phyloP scores from a whole-genome alignment of 108 stramenopile genomes.

The Fistulifera pelliculosa region DNA sequence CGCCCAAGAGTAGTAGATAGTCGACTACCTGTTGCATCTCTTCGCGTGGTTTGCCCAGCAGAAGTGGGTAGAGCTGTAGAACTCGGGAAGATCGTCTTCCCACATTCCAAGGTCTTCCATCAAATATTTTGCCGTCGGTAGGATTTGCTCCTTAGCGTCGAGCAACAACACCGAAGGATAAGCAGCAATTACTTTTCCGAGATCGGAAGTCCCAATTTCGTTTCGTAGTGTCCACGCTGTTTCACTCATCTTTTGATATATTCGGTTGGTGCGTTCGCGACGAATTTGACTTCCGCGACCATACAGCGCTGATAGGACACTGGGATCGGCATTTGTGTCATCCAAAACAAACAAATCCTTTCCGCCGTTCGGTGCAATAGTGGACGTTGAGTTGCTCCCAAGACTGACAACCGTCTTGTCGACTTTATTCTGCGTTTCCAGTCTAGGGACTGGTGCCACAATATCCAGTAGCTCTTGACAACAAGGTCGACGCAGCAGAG shows the following conservation, averaged over 20 bases:
- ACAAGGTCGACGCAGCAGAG: conserved; percentile 41
- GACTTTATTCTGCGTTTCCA: background rate
- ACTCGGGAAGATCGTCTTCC: conserved; percentile 54
- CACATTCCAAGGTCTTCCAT: conserved; percentile 53
- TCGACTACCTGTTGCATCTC: conserved; percentile 38
- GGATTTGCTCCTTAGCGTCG: conserved; percentile 41
- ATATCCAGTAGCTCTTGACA: conserved; percentile 47
- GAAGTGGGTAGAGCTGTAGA: conserved; percentile 45
- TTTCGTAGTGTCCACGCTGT: conserved; percentile 42
- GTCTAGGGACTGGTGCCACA: conserved; percentile 42
- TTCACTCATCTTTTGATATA: conserved; percentile 46
- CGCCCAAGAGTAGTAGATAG: conserved; percentile 33
- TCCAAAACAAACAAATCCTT: background rate
- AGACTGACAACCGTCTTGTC: conserved; percentile 4
- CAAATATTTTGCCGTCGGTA: conserved; percentile 34
- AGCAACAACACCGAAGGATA: conserved; percentile 52
- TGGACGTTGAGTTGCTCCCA: background rate
- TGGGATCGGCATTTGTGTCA: conserved; percentile 1
- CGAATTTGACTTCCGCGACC: conserved; percentile 8
- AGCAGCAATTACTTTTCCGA: conserved; percentile 56
- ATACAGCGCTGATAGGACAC: conserved; percentile 13
- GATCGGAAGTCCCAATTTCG: conserved; percentile 50
- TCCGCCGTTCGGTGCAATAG: background rate
- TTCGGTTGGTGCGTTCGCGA: conserved; percentile 27
- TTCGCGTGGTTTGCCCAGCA: conserved; percentile 40